These are phyloP conservation scores for Trichoderma atrobrunneum DNA, from an alignment of 2,329 filamentous ascomycete species.

Conservation along the genomic window DNA sequence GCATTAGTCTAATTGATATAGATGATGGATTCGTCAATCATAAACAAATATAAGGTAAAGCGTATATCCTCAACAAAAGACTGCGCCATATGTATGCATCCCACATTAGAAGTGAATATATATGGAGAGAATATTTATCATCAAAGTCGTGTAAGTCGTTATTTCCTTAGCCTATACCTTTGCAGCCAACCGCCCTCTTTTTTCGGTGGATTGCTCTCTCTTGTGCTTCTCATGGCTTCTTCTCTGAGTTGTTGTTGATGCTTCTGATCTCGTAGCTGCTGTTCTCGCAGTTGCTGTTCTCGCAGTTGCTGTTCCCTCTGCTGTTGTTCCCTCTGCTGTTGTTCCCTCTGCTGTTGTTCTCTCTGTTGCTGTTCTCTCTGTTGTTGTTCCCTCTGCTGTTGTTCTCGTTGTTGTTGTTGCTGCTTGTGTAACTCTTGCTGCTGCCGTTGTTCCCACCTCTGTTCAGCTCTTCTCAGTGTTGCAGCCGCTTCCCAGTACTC, in stretches of 20 bases:
- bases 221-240: not conserved
- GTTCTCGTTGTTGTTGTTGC: not conserved
- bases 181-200: slow-evolving; percentile 13
- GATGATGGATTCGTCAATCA: not conserved
- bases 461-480: slow-evolving; percentile 34
- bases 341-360: slow-evolving; percentile 23
- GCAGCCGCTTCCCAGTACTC: slow-evolving; percentile 34
- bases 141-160: not conserved
- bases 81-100: not conserved
- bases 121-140: not conserved
- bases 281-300: slow-evolving; percentile 20
- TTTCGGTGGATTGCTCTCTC: not conserved
- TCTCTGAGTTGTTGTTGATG: not conserved
- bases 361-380: slow-evolving; percentile 30
- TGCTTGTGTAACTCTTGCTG: slow-evolving; percentile 18
- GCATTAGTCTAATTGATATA: not conserved
- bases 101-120: not conserved
- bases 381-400: not conserved
- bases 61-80: not conserved
- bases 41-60: not conserved
- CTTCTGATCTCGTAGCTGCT: not conserved
- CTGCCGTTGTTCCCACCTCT: slow-evolving; percentile 34
- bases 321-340: slow-evolving; percentile 21
- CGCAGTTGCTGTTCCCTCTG: slow-evolving; percentile 16
- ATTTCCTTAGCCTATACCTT: slow-evolving; percentile 2